A percentile compares a stretch with the other conserved stretches of the same genome.
These are phyloP conservation scores for Funneliformis geosporum DNA, from an alignment of 192 early-diverging fungal species.

Conservation along the genomic window DNA sequence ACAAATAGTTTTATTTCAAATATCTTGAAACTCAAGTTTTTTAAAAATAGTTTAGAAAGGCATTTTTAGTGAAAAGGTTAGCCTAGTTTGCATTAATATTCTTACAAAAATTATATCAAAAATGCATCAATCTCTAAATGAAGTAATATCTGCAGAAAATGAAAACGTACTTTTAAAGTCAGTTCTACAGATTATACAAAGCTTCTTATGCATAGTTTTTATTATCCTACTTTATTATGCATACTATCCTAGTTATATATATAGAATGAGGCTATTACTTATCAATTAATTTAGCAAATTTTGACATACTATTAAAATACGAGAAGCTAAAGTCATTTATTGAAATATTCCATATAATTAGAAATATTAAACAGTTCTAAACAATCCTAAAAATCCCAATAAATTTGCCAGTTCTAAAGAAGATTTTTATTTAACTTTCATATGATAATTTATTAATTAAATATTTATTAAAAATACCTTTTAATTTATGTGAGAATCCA, in stretches of 20 bases:
- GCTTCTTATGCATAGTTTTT: slow-evolving; percentile 31
- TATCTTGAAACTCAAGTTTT: too few species aligned
- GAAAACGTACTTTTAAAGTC: slow-evolving; percentile 25
- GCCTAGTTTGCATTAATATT: slow-evolving; percentile 3
- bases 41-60: too few species aligned
- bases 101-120: slow-evolving; percentile 18
- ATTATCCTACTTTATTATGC: slow-evolving; percentile 30
- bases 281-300: slow-evolving; percentile 23
- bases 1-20: too few species aligned
- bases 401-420: too few species aligned
- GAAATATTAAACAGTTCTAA: too few species aligned
- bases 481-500: too few species aligned
- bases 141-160: slow-evolving; percentile 19
- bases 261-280: slow-evolving; percentile 22
- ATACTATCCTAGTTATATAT: slow-evolving; percentile 28
- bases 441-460: too few species aligned
- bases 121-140: slow-evolving; percentile 25
- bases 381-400: too few species aligned
- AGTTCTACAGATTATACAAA: slow-evolving; percentile 5
- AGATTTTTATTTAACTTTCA: too few species aligned
- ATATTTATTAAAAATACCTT: too few species aligned
- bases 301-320: slow-evolving; percentile 34
- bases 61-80: slow-evolving; percentile 29
- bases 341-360: slow-evolving; percentile 14
- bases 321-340: slow-evolving; percentile 17